Percentiles rank a stretch among this genome's conserved stretches.
Conservation (phyloP, 2,329 filamentous ascomycete genomes). For the Claviceps pusilla region DNA sequence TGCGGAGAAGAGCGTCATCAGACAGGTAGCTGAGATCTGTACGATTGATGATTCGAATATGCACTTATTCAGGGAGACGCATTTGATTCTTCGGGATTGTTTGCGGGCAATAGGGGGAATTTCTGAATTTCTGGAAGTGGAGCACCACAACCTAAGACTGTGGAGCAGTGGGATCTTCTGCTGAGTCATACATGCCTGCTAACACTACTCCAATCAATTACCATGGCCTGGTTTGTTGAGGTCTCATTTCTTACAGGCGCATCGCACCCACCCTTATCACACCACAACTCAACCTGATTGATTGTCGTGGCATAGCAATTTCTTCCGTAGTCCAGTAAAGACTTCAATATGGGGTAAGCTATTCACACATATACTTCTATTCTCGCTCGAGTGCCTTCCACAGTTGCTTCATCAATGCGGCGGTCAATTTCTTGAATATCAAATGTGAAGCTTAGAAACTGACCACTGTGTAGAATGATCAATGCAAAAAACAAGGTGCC, state of each 20-base stretch:
- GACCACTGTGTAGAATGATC: conserved; percentile 34
- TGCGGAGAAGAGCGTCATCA: conserved; percentile 5
- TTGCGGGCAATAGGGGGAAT: too few species aligned
- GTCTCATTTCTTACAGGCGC: conserved; percentile 21
- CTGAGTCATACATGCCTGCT: too few species aligned
- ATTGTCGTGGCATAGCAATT: conserved; percentile 10
- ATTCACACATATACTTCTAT: too few species aligned
- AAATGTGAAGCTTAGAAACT: conserved; percentile 5
- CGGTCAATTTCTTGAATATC: background rate
- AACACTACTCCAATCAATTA: too few species aligned
- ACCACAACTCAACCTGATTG: conserved; percentile 13
- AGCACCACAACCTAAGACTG: too few species aligned
- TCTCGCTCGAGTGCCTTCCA: background rate
- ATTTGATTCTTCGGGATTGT: too few species aligned
- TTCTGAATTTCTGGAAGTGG: too few species aligned
- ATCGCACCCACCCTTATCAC: conserved; percentile 14
- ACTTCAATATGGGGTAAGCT: conserved; percentile 28
- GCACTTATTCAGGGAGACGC: background rate
- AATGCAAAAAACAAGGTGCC: conserved; percentile 66
- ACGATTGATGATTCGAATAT: background rate
- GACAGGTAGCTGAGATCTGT: background rate
- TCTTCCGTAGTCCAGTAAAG: conserved; percentile 10
- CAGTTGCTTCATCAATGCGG: background rate
- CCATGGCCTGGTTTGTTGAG: too few species aligned
- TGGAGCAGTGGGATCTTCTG: too few species aligned